Evolutionary conservation across 1,284 basidiomycete genomes (phyloP), one percentile per base, ranked within the genome.

Genomic region (Coriolopsis trogii): DNA sequence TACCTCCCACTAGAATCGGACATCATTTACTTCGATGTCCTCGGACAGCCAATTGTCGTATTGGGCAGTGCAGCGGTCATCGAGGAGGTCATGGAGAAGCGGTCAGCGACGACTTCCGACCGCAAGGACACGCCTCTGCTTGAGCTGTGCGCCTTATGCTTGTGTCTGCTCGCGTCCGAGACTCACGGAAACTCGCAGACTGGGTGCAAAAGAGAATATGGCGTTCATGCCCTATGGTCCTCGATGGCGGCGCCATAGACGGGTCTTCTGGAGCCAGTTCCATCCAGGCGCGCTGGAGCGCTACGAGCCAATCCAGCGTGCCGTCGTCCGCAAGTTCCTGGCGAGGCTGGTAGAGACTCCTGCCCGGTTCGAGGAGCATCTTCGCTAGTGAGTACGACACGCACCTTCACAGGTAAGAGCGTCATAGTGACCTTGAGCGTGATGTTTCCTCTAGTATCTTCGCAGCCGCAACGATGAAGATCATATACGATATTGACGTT

Each of bases 401-500:
- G n/a, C n/a, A n/a, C 15, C 23, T 18, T 12, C 10, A 1, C 21
- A 36, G 6, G 33, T 41, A 2, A 18, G n/a, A 26, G 12, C 16
- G 39, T 36, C 1, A 46, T 25, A 7, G 3, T 13, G 26, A 16
- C 12, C 9, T 15, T 21, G 7, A 23, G 8, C 6, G 7, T 12
- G 4, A 21, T 20, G 10, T 16, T 18, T 15, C 10, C 16, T 31
- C 16, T 18, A 47, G 50, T 7, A 44, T 41, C 13, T 45, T 55
- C 1, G 46, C 49, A 3, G 33, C 49, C 10, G 40, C 34, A 6
- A 49, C 58, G 3, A n/a, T 58, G 29, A 55, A 48, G 23, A 42
- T 56, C 15, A 37, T 48, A 6, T 61, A 61, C 12, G 59, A 51
- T 6, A 47, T 53, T 16, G 34, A 48, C 13, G 45, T 45, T 2